Evolutionary conservation across 2,329 filamentous ascomycete genomes (phyloP).

Genomic region (Metarhizium humberi): DNA sequence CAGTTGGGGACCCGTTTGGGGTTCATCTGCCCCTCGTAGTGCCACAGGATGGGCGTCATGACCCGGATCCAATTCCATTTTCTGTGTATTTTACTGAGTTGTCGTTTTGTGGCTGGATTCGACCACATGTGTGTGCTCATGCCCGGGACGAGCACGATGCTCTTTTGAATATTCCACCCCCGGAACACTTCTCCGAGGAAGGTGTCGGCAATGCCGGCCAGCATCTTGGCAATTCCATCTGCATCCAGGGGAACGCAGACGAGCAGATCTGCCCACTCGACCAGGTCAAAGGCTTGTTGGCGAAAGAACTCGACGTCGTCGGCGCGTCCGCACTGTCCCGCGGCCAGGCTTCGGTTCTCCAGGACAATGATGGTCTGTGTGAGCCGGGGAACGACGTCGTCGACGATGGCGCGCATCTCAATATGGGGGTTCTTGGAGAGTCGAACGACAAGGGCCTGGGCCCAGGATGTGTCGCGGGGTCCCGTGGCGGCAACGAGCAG

Average conservation of each 20-base stretch:
- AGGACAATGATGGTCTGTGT: conserved; percentile 53
- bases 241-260: conserved; percentile 80
- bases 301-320: conserved; percentile 43
- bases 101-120: conserved; percentile 79
- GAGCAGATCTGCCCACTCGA: conserved; percentile 81
- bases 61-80: conserved; percentile 86
- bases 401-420: conserved; percentile 52
- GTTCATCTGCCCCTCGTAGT: conserved; percentile 49
- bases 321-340: conserved; percentile 22
- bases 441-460: conserved; percentile 55
- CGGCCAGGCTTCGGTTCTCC: conserved; percentile 38
- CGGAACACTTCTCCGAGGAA: conserved; percentile 72
- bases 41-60: conserved; percentile 74
- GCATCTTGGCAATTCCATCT: conserved; percentile 78
- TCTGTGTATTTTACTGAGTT: conserved; percentile 70
- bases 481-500: conserved; percentile 60
- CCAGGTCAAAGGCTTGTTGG: conserved; percentile 54
- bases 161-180: conserved; percentile 81
- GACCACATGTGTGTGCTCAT: conserved; percentile 90
- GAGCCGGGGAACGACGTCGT: conserved; percentile 54
- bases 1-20: conserved; percentile 48
- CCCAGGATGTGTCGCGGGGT: conserved; percentile 54
- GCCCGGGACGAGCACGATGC: conserved; percentile 73
- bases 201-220: conserved; percentile 73
- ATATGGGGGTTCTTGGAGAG: conserved; percentile 56